phyloP scores from a whole-genome alignment of 257 asterid genomes.

The Jasminum sambac region DNA sequence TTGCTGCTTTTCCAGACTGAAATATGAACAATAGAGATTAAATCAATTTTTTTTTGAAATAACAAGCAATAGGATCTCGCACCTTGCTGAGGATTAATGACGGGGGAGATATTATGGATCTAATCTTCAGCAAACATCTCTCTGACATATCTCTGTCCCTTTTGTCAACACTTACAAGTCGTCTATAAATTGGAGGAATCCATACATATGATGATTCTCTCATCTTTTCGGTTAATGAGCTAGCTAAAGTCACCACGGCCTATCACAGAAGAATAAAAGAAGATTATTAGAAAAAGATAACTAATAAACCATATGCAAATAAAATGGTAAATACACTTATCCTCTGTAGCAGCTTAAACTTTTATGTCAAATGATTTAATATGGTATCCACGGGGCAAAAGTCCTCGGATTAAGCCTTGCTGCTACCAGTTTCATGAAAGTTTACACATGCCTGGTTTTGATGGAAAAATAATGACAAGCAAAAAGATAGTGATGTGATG shows the following conservation, averaged over 20 bases:
- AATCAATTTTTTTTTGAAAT: conserved; percentile 7
- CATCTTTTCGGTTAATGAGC: conserved; percentile 53
- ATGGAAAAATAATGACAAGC: not conserved
- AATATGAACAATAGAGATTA: not conserved
- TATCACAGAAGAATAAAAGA: conserved; percentile 27
- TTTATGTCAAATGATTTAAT: too few species aligned
- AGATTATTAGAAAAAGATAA: conserved; percentile 19
- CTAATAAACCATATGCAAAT: conserved; percentile 6
- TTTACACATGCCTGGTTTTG: too few species aligned
- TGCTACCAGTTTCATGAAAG: too few species aligned
- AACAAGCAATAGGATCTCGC: conserved; percentile 16
- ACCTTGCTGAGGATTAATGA: conserved; percentile 71
- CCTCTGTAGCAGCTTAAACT: too few species aligned
- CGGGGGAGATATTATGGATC: conserved; percentile 54
- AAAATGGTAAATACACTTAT: too few species aligned
- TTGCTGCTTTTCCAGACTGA: not conserved
- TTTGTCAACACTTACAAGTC: conserved; percentile 72
- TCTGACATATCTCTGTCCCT: conserved; percentile 85
- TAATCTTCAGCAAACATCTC: conserved; percentile 68
- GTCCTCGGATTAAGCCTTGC: too few species aligned
- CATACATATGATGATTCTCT: conserved; percentile 56
- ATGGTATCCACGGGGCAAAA: too few species aligned
- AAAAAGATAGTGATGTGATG: conserved; percentile 14
- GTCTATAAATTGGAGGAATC: conserved; percentile 76
- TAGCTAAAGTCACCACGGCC: conserved; percentile 75